Conservation (phyloP, 2,329 filamentous ascomycete genomes). For the Trichoderma sp. region DNA sequence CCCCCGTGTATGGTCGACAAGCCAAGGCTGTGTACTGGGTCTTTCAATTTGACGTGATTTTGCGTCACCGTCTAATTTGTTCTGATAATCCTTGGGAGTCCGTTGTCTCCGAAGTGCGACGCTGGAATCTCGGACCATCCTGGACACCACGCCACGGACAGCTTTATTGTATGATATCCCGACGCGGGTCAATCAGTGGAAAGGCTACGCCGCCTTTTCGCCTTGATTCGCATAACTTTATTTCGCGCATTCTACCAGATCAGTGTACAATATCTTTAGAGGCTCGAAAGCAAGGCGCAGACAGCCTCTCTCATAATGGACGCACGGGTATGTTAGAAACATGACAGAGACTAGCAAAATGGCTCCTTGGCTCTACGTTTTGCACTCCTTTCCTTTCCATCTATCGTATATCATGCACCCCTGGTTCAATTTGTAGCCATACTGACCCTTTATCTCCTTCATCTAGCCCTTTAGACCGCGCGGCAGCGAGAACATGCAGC, state of each 20-base stretch:
- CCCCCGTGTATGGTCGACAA: not conserved
- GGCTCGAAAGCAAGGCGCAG: conserved; percentile 23
- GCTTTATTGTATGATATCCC: conserved; percentile 25
- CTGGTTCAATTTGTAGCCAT: not conserved
- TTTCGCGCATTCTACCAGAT: conserved; percentile 28
- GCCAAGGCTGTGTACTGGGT: conserved; percentile 3
- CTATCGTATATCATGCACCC: not conserved
- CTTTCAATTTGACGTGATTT: conserved; percentile 15
- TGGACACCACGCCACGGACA: not conserved
- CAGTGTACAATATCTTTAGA: conserved; percentile 24
- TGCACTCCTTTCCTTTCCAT: not conserved
- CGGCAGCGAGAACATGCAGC: conserved; percentile 56
- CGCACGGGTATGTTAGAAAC: conserved; percentile 36
- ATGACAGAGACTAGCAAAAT: not conserved
- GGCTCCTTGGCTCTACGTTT: not conserved
- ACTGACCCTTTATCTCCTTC: not conserved
- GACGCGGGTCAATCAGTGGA: conserved; percentile 16
- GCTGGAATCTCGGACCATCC: conserved; percentile 2
- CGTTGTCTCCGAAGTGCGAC: conserved; percentile 9
- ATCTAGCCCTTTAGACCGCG: conserved; percentile 44
- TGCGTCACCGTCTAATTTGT: conserved; percentile 10
- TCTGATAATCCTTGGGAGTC: conserved; percentile 5
- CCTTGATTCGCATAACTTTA: conserved; percentile 20
- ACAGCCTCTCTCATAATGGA: conserved; percentile 35
- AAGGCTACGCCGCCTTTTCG: conserved; percentile 17